Conservation (phyloP, 2,329 filamentous ascomycete species). For the Sclerotinia minor region DNA sequence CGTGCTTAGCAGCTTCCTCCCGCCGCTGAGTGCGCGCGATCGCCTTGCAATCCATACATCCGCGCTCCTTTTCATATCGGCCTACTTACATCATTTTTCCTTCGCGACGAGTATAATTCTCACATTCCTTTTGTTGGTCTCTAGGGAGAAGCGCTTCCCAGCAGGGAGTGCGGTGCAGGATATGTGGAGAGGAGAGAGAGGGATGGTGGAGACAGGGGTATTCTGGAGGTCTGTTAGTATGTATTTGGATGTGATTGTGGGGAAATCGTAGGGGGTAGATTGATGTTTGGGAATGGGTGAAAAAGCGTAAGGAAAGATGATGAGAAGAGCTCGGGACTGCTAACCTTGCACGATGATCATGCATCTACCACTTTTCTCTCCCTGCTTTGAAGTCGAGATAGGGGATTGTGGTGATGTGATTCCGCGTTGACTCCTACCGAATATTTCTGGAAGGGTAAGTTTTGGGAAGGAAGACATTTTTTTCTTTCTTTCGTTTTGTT, state of each 20-base stretch:
- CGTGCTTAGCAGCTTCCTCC: rapidly evolving
- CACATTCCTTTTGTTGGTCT: not conserved
- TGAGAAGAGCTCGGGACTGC: too few species aligned
- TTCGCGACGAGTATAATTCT: not conserved
- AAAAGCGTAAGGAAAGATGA: not conserved
- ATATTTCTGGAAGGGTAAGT: not conserved
- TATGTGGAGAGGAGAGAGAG: not conserved
- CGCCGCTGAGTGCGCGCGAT: rapidly evolving
- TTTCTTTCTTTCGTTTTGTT: not conserved
- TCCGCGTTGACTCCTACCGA: not conserved
- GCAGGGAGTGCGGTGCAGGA: not conserved
- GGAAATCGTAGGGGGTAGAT: too few species aligned
- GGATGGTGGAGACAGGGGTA: not conserved
- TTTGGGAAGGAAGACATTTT: not conserved
- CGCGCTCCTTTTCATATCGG: not conserved
- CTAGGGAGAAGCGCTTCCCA: not conserved
- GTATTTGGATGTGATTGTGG: too few species aligned
- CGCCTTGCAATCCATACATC: not conserved
- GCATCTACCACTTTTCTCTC: not conserved
- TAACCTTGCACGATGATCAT: not conserved
- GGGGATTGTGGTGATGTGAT: not conserved
- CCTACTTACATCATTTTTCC: not conserved
- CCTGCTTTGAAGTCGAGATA: not conserved
- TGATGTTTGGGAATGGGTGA: too few species aligned
- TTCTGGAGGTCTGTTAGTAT: not conserved